Conservation (phyloP, 768 basidiomycete genomes). For the Suillus fuscotomentosus region DNA sequence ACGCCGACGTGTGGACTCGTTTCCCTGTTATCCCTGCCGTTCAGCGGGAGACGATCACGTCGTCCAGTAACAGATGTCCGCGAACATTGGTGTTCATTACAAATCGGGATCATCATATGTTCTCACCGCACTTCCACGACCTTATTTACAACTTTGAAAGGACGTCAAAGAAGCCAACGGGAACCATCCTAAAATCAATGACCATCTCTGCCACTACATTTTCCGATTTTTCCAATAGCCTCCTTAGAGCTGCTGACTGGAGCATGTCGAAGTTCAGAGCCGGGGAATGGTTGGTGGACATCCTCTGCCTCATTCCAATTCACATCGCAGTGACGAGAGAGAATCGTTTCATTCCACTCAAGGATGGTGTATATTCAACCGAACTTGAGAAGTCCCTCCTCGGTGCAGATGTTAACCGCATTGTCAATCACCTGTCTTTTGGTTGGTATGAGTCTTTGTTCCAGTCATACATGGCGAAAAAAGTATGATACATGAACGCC, state of each 20-base stretch:
- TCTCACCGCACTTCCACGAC: slow-evolving; percentile 42
- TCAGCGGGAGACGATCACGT: slow-evolving; percentile 41
- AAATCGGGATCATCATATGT: slow-evolving; percentile 33
- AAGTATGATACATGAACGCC: slow-evolving; percentile 29
- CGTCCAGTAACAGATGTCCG: slow-evolving; percentile 29
- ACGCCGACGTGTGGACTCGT: slow-evolving; percentile 57
- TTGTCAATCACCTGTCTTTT: slow-evolving; percentile 54
- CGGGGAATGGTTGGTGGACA: slow-evolving; percentile 63
- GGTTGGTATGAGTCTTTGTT: slow-evolving; percentile 69
- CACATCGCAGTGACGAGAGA: slow-evolving; percentile 60
- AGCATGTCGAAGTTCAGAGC: slow-evolving; percentile 39
- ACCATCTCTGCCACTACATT: slow-evolving; percentile 32
- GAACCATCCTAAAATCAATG: slow-evolving; percentile 40
- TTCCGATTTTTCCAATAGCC: slow-evolving; percentile 21
- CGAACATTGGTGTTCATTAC: slow-evolving; percentile 46
- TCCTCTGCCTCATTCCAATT: slow-evolving; percentile 63
- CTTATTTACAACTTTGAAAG: slow-evolving; percentile 49
- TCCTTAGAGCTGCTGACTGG: slow-evolving; percentile 18
- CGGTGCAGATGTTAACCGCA: slow-evolving; percentile 57
- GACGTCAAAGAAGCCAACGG: slow-evolving; percentile 51
- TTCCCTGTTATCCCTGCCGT: slow-evolving; percentile 59
- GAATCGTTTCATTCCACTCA: slow-evolving; percentile 60
- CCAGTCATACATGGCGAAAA: slow-evolving; percentile 58
- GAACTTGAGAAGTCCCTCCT: slow-evolving; percentile 51
- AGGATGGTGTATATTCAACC: slow-evolving; percentile 52